Evolutionary conservation across 169 alveolate species (phyloP).

Genomic region (Cryptosporidium baileyi): DNA sequence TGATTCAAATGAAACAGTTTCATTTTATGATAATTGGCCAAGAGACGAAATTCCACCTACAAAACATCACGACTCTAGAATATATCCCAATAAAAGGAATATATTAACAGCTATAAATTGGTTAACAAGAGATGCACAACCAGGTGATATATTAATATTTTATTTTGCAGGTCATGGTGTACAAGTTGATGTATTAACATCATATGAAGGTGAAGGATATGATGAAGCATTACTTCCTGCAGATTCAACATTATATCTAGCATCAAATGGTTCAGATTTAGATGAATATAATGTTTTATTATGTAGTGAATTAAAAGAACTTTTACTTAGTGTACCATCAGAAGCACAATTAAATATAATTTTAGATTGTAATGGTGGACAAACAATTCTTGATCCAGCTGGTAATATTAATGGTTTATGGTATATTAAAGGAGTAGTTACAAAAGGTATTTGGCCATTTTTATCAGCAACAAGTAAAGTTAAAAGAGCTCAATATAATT

Average conservation of each 20-base stretch:
- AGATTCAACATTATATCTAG: constrained; percentile 76
- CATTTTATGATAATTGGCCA: constrained; percentile 75
- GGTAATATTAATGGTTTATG: constrained; percentile 77
- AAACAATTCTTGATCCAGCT: constrained; percentile 87
- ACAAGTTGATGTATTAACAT: constrained; percentile 88
- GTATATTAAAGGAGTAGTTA: constrained; percentile 87
- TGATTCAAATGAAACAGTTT: constrained; percentile 68
- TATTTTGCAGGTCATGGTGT: constrained; percentile 90
- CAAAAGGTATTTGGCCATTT: constrained; percentile 89
- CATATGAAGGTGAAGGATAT: constrained; percentile 92
- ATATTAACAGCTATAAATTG: constrained; percentile 84
- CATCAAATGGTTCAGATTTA: constrained; percentile 72
- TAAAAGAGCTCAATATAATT: constrained; percentile 80
- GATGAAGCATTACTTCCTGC: constrained; percentile 90
- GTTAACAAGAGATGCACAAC: constrained; percentile 82
- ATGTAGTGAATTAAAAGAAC: constrained; percentile 80
- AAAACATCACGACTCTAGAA: constrained; percentile 69
- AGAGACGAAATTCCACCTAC: constrained; percentile 76
- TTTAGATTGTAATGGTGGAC: constrained; percentile 88
- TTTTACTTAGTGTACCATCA: constrained; percentile 71
- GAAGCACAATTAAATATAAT: constrained; percentile 80
- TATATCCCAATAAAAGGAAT: constrained; percentile 82
- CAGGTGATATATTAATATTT: constrained; percentile 83
- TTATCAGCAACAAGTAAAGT: constrained; percentile 87
- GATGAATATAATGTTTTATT: constrained; percentile 80